Percentiles rank a stretch among this genome's conserved stretches.
Evolutionary conservation across 1,139 yeast species (phyloP).

Genomic region (Hemisphaericaspora xylofermentans): DNA sequence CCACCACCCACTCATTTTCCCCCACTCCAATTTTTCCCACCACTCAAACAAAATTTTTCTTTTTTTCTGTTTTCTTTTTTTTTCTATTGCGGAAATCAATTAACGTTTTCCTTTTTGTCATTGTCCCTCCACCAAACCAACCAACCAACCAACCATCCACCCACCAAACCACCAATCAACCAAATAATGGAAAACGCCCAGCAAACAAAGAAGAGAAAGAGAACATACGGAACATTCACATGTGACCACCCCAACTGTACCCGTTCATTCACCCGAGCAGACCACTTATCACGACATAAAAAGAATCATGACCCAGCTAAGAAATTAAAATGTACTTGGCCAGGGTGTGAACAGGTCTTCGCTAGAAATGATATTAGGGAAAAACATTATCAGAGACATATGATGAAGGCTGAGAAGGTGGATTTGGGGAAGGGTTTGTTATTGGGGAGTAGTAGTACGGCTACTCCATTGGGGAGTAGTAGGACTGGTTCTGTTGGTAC

Average conservation of each 20-base stretch:
- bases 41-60: no score
- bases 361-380: constrained; percentile 38
- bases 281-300: constrained; percentile 39
- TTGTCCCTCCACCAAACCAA: no score
- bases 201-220: constrained; percentile 14
- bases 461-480: no score
- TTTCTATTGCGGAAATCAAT: no score
- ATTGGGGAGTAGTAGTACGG: background rate
- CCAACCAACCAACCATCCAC: no score
- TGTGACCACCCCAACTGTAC: constrained; percentile 25
- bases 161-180: background rate
- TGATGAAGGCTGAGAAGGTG: constrained; percentile 12
- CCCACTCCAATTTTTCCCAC: no score
- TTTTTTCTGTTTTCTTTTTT: no score
- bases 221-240: constrained; percentile 15
- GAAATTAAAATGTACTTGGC: constrained; percentile 24
- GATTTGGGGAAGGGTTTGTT: background rate
- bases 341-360: constrained; percentile 35
- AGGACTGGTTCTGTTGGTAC: no score
- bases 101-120: no score
- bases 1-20: no score
- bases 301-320: constrained; percentile 39
- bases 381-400: constrained; percentile 33
- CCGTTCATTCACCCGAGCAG: constrained; percentile 36
- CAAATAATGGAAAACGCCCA: background rate